Evolutionary conservation across 805 yeast species (phyloP).

Genomic region (Saccharomycopsis sp.): DNA sequence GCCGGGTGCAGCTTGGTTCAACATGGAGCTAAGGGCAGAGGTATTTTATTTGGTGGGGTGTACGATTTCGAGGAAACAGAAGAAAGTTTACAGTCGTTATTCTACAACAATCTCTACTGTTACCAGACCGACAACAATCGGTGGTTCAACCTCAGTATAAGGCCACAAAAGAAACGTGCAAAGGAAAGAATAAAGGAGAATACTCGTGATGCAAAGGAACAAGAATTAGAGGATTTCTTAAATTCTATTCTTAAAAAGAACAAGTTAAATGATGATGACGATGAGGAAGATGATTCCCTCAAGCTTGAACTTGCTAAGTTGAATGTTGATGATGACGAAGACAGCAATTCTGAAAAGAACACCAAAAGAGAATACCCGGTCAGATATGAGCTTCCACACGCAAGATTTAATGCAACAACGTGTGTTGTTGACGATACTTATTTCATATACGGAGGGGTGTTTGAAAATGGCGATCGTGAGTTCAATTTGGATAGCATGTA

Average conservation of each 20-base stretch:
- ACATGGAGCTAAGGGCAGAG: constrained; percentile 72
- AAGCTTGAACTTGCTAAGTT: constrained; percentile 32
- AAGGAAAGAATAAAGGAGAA: constrained; percentile 40
- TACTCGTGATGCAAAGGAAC: constrained; percentile 48
- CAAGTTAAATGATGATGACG: constrained; percentile 55
- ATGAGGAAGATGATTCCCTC: constrained; percentile 29
- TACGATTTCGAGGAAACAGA: constrained; percentile 93
- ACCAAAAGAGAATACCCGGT: constrained; percentile 46
- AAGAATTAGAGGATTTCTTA: constrained; percentile 75
- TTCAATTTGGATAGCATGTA: constrained; percentile 80
- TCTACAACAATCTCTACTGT: constrained; percentile 72
- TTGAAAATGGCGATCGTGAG: constrained; percentile 85
- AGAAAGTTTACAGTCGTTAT: constrained; percentile 78
- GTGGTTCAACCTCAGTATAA: constrained; percentile 71
- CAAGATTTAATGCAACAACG: constrained; percentile 79
- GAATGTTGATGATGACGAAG: constrained; percentile 35
- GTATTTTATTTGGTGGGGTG: constrained; percentile 92
- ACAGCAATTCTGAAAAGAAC: constrained; percentile 32
- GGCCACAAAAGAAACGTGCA: constrained; percentile 50
- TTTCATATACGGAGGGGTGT: constrained; percentile 84
- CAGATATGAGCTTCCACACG: constrained; percentile 67
- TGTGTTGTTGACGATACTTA: constrained; percentile 80
- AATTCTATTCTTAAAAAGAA: constrained; percentile 69
- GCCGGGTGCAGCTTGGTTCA: constrained; percentile 89
- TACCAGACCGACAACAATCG: constrained; percentile 82